Conservation (phyloP, 2,329 filamentous ascomycete genomes). For the Phialophora expanda region DNA sequence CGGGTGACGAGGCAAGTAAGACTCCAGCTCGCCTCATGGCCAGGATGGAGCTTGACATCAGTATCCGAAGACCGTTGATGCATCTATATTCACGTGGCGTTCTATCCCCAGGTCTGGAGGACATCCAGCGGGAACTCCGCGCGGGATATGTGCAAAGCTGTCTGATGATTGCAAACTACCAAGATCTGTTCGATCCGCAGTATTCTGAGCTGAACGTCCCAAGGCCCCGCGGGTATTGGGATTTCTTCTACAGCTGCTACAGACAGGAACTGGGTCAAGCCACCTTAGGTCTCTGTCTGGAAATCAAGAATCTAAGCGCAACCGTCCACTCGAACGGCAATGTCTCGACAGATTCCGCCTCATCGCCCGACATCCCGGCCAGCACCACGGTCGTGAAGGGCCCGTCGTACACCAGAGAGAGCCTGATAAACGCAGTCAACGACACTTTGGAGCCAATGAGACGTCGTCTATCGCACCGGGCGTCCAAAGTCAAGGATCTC, state of each 20-base stretch:
- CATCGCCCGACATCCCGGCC: background rate
- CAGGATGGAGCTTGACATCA: conserved; percentile 42
- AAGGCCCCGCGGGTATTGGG: conserved; percentile 38
- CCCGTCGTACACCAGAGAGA: conserved; percentile 25
- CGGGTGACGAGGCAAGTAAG: conserved; percentile 34
- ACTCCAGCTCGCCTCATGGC: conserved; percentile 38
- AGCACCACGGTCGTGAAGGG: conserved; percentile 5
- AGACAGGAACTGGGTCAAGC: conserved; percentile 33
- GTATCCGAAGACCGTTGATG: conserved; percentile 42
- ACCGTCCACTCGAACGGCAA: background rate
- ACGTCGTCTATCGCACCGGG: conserved; percentile 30
- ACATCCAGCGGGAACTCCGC: conserved; percentile 37
- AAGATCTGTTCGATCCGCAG: conserved; percentile 44
- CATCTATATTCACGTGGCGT: conserved; percentile 42
- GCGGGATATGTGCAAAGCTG: conserved; percentile 41
- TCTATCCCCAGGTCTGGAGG: conserved; percentile 27
- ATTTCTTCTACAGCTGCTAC: conserved; percentile 38
- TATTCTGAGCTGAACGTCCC: conserved; percentile 41
- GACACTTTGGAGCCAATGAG: conserved; percentile 36
- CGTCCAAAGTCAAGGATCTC: conserved; percentile 35
- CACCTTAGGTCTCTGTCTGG: conserved; percentile 34
- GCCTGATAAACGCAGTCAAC: conserved; percentile 32
- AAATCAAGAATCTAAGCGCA: conserved; percentile 31
- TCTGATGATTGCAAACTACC: conserved; percentile 41
- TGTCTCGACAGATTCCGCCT: background rate